phyloP scores from a whole-genome alignment of 352 stramenopile genomes.

The Pythium apleroticum region DNA sequence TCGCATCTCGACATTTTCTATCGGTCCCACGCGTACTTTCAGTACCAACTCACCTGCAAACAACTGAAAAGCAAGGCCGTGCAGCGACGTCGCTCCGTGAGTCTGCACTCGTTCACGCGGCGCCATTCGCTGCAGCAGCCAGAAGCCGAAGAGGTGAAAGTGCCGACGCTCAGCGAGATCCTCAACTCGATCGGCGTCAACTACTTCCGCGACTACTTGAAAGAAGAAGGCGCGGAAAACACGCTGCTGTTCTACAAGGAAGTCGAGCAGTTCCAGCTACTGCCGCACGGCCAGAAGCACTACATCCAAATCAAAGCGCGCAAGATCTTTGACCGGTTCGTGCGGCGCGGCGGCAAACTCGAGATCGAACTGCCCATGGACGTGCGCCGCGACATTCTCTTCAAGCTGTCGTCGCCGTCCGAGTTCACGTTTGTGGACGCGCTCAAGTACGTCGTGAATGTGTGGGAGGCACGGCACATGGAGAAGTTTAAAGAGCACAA shows the following conservation, averaged over 20 bases:
- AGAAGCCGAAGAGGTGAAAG: not conserved
- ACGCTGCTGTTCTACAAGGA: constrained; percentile 75
- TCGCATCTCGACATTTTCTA: constrained; percentile 66
- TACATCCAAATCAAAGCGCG: constrained; percentile 74
- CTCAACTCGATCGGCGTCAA: constrained; percentile 51
- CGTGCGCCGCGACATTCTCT: constrained; percentile 65
- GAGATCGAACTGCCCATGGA: constrained; percentile 61
- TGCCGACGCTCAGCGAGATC: constrained; percentile 32
- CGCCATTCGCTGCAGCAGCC: not conserved
- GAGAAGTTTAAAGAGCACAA: constrained; percentile 40
- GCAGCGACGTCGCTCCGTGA: not conserved
- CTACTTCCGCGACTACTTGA: constrained; percentile 58
- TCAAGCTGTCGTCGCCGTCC: constrained; percentile 50
- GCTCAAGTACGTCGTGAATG: constrained; percentile 46
- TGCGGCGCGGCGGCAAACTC: constrained; percentile 57
- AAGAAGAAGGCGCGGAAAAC: constrained; percentile 49
- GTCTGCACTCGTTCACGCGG: not conserved
- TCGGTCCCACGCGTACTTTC: constrained; percentile 38
- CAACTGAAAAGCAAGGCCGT: not conserved
- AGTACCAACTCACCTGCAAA: constrained; percentile 34
- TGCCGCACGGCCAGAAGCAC: constrained; percentile 63
- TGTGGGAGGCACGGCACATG: constrained; percentile 55
- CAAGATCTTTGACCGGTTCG: constrained; percentile 73
- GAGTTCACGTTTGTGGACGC: constrained; percentile 68
- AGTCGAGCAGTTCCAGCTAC: constrained; percentile 65